Conservation (phyloP, 1,284 basidiomycete genomes). For the Cerrena zonata region DNA sequence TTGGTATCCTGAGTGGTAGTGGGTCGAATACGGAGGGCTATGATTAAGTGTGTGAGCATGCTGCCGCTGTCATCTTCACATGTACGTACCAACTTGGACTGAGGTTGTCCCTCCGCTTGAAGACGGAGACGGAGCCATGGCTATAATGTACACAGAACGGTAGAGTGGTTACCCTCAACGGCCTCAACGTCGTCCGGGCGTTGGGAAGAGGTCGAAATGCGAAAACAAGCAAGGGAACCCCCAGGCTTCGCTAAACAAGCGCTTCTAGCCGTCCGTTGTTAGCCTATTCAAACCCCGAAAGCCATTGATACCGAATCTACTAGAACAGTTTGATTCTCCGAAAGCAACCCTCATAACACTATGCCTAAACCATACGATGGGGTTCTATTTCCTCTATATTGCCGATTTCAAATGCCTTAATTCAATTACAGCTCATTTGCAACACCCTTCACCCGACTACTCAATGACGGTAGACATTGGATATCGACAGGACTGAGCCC, state of each 20-base stretch:
- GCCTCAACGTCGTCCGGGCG: constrained; percentile 63
- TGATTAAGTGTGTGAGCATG: constrained; percentile 3
- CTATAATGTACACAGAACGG: constrained; percentile 31
- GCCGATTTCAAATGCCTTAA: not conserved
- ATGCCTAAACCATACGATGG: not conserved
- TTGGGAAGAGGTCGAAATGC: constrained; percentile 11
- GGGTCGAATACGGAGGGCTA: constrained; percentile 87
- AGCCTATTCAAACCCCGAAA: not conserved
- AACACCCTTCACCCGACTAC: constrained; percentile 14
- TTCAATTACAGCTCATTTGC: not conserved
- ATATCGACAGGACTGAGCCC: too few relatives aligned
- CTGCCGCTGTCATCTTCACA: not conserved
- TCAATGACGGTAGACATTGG: too few relatives aligned
- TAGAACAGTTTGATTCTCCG: not conserved
- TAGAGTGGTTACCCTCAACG: constrained; percentile 82
- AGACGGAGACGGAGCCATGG: constrained; percentile 68
- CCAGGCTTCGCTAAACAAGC: not conserved
- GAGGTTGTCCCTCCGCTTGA: constrained; percentile 62
- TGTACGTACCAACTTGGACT: constrained; percentile 78
- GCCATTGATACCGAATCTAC: not conserved
- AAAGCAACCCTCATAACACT: not conserved
- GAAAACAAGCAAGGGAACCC: constrained; percentile 14
- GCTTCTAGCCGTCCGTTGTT: not conserved
- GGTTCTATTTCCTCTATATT: too few relatives aligned
- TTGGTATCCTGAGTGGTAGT: constrained; percentile 76